Conservation (phyloP, 75 land plant species). For the Ceratopteris richardii region DNA sequence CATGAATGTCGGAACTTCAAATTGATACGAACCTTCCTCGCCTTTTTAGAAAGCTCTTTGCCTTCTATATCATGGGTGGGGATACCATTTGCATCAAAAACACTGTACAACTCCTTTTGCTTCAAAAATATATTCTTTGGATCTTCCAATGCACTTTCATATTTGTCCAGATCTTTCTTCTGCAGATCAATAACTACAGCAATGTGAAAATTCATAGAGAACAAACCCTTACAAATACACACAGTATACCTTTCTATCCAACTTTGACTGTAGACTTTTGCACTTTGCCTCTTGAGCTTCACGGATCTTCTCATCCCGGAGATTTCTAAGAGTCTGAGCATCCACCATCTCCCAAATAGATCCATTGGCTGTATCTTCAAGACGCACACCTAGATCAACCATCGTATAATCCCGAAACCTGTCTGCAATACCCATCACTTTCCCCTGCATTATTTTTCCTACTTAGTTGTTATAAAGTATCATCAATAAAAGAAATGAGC, state of each 20-base stretch:
- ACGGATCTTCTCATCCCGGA: constrained; percentile 32
- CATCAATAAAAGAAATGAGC: too few species aligned
- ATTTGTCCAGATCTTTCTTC: constrained; percentile 31
- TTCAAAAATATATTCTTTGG: constrained; percentile 16
- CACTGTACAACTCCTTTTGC: constrained; percentile 19
- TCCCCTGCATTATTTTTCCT: constrained; percentile 13
- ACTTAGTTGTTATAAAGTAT: neutral
- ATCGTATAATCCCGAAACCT: constrained; percentile 28
- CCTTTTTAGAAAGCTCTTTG: constrained; percentile 30
- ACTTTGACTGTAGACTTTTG: constrained; percentile 15
- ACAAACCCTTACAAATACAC: too few species aligned
- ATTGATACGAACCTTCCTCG: constrained; percentile 28
- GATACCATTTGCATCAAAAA: constrained; percentile 26
- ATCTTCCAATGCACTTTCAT: constrained; percentile 16
- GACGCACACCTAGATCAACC: constrained; percentile 36
- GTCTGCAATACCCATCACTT: constrained; percentile 22
- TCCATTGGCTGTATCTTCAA: constrained; percentile 21
- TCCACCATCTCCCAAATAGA: constrained; percentile 33
- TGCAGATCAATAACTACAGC: constrained; percentile 6
- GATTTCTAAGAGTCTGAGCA: constrained; percentile 17
- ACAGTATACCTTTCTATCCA: constrained; percentile 22
- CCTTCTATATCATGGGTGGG: constrained; percentile 36
- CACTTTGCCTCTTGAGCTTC: constrained; percentile 23
- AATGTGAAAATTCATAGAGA: neutral
- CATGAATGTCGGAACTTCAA: too few species aligned